Evolutionary conservation across 257 asterid genomes (phyloP).

Genomic region (Ligustrum vulgare): DNA sequence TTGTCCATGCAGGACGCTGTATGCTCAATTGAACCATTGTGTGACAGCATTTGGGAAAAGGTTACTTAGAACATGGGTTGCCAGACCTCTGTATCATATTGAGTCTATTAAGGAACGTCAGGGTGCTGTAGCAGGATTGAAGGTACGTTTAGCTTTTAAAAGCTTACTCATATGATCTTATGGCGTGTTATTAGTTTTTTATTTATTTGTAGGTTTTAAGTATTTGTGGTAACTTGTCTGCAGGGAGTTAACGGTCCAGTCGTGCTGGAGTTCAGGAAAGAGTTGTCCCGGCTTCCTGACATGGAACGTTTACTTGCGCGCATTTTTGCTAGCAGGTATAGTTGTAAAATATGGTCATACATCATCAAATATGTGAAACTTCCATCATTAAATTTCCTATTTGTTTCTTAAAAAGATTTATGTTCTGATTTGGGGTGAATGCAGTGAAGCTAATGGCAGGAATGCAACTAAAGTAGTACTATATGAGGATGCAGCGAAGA

Average conservation of each 20-base stretch:
- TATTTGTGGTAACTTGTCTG: conserved; percentile 21
- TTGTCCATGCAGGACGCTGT: conserved; percentile 60
- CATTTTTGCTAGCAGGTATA: conserved; percentile 80
- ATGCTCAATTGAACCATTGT: conserved; percentile 85
- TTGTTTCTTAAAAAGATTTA: conserved; percentile 14
- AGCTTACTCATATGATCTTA: conserved; percentile 11
- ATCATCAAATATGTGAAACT: not conserved
- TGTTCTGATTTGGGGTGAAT: conserved; percentile 26
- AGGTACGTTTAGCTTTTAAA: conserved; percentile 49
- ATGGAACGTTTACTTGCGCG: conserved; percentile 96
- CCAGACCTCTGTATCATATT: conserved; percentile 80
- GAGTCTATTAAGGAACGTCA: conserved; percentile 84
- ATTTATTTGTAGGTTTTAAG: conserved; percentile 7
- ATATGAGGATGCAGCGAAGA: conserved; percentile 90
- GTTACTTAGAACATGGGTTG: conserved; percentile 84
- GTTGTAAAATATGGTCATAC: conserved; percentile 15
- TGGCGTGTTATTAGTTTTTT: not conserved
- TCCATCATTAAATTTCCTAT: not conserved
- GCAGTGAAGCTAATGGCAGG: conserved; percentile 91
- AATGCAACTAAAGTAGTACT: conserved; percentile 82
- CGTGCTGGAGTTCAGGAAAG: conserved; percentile 80
- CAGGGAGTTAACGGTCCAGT: conserved; percentile 65
- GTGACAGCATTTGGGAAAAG: conserved; percentile 90
- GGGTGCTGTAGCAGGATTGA: conserved; percentile 85
- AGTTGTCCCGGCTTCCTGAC: conserved; percentile 82